phyloP scores from a whole-genome alignment of 2,329 filamentous ascomycete genomes.

The Didymella lethalis region DNA sequence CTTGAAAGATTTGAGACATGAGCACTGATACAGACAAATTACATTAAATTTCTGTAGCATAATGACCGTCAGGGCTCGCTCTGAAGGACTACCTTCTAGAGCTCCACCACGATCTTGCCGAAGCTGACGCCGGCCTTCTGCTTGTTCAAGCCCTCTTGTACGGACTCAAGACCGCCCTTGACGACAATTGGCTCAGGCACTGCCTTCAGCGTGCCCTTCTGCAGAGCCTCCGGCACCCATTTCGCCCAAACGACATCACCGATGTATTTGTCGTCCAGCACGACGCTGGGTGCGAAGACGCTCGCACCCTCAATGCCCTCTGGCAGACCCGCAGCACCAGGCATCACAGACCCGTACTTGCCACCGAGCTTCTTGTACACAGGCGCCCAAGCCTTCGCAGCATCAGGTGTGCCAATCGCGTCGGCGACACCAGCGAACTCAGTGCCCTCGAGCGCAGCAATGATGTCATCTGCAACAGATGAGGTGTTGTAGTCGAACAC shows the following conservation, averaged over 20 bases:
- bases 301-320: slow-evolving; percentile 37
- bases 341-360: slow-evolving; percentile 39
- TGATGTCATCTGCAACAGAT: slow-evolving; percentile 48
- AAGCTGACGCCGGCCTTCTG: slow-evolving; percentile 46
- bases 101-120: slow-evolving; percentile 44
- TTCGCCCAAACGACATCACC: slow-evolving; percentile 47
- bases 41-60: not conserved
- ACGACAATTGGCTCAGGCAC: slow-evolving; percentile 43
- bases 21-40: not conserved
- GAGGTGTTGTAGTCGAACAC: slow-evolving; percentile 47
- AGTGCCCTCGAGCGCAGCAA: slow-evolving; percentile 52
- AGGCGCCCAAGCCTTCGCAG: slow-evolving; percentile 36
- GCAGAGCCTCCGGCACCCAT: slow-evolving; percentile 44
- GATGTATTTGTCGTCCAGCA: slow-evolving; percentile 34
- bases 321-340: slow-evolving; percentile 30
- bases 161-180: slow-evolving; percentile 38
- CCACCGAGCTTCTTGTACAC: slow-evolving; percentile 43
- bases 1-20: no score
- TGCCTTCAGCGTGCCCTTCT: slow-evolving; percentile 42
- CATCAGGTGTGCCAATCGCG: slow-evolving; percentile 38
- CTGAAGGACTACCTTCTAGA: slow-evolving; percentile 14
- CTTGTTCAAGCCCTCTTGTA: slow-evolving; percentile 39
- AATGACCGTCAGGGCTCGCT: not conserved
- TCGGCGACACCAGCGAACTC: slow-evolving; percentile 56
- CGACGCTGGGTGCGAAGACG: slow-evolving; percentile 36